A percentile compares a stretch with the other conserved stretches of the same genome.
Evolutionary conservation across 768 basidiomycete species (phyloP).

Genomic region (Collybia nuda): DNA sequence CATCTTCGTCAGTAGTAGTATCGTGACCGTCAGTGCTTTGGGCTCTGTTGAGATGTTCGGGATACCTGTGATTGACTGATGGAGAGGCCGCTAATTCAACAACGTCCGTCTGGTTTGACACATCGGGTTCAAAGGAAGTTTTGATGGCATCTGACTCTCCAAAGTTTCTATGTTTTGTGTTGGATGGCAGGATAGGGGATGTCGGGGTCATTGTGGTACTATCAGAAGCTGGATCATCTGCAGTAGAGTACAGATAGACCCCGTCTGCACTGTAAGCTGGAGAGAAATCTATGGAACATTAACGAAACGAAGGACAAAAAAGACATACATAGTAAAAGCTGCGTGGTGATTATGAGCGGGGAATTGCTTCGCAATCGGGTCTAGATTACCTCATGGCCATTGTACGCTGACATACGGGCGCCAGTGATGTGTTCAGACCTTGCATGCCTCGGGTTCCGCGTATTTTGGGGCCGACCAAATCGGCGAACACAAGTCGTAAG

Average conservation of each 20-base stretch:
- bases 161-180: conserved; percentile 18
- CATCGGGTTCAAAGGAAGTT: conserved; percentile 6
- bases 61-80: conserved; percentile 16
- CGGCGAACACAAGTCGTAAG: conserved; percentile 80
- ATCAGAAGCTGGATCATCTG: conserved; percentile 49
- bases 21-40: conserved; percentile 23
- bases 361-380: background rate
- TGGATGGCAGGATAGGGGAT: conserved; percentile 29
- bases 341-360: conserved; percentile 1
- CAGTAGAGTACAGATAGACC: conserved; percentile 72
- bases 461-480: conserved; percentile 53
- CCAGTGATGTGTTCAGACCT: conserved; percentile 72
- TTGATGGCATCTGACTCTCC: conserved; percentile 7
- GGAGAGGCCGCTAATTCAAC: conserved; percentile 6
- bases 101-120: conserved; percentile 23
- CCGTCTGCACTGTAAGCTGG: conserved; percentile 74
- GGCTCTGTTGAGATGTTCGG: conserved; percentile 9
- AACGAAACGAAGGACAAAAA: conserved; percentile 6
- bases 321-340: conserved; percentile 67
- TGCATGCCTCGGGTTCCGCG: conserved; percentile 25
- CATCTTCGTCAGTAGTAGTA: conserved; percentile 30
- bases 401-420: conserved; percentile 64
- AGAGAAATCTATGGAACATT: background rate
- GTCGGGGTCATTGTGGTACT: conserved; percentile 15
- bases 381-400: conserved; percentile 69